Base-by-base conservation (phyloP, 2,329 filamentous ascomycete species). In the Curvularia spicifera region DNA sequence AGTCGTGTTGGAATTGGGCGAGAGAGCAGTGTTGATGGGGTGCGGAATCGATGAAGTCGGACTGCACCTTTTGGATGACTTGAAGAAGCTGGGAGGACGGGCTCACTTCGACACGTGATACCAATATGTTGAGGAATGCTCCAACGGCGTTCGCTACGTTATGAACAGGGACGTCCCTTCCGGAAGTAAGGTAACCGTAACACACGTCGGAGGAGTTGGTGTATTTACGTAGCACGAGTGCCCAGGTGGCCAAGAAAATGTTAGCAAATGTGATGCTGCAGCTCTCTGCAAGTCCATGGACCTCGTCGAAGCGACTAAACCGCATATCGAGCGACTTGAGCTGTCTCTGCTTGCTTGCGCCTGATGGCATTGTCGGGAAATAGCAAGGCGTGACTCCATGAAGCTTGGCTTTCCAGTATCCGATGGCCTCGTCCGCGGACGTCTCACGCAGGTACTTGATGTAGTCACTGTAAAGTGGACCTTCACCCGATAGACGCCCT, bases 71-170 rank as follows among this genome's bases (percentile, higher is more conserved):
- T 28, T 68, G 61, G 42, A 70, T 65, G 9, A 74, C 51, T 4
- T 67, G 60, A 3, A 68, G 45, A 8, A 75, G 56, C 7, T 65
- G 57, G 13, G 42, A 45, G 10, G 64, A 56, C 8, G 53, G 52
- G 13, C 61, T 55, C 7, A 75, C 33, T 2, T 60, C 46, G 13
- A 67, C 52, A 2, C 72, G 67, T 15, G 65, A 71, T 13, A 74
- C 71, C 31, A 74, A 55, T 72, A 80, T 80, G 56, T 78, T 80
- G 56, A 81, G 78, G 54, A 80, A 78, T 4, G 79, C 72, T 0
- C 82, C 82, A 43, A 83, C 78, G 20, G 79, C 78, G 26, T 79
- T 75, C 47, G 82, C 74, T 10, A 84, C 79, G 1, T 76, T 76
- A 5, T 76, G 68, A 8, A 84, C 70, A 2, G 80, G 78, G 13